A percentile compares a stretch with the other conserved stretches of the same genome.
These are phyloP conservation scores for Coccinonectria pachysandricola DNA, from an alignment of 2,329 filamentous ascomycete genomes.

Conservation along the genomic window DNA sequence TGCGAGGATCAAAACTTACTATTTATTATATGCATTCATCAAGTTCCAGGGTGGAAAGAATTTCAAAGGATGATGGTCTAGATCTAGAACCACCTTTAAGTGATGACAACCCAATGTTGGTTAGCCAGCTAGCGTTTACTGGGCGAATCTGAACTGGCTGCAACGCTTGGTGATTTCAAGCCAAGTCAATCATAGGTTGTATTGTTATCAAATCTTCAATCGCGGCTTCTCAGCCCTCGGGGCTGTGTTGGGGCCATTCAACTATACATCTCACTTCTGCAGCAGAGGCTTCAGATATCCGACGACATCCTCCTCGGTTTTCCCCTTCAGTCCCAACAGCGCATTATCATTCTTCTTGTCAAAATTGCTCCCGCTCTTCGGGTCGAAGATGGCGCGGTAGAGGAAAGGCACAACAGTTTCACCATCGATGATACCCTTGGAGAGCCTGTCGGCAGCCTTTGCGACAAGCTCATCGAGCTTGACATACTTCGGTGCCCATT, in stretches of 20 bases:
- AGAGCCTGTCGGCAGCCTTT: slow-evolving; percentile 20
- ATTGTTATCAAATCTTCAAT: neutral
- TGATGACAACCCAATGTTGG: too few species aligned
- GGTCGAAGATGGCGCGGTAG: slow-evolving; percentile 20
- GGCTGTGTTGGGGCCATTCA: too few species aligned
- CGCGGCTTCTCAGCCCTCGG: too few species aligned
- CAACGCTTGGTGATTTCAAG: too few species aligned
- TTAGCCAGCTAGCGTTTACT: too few species aligned
- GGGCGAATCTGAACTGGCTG: too few species aligned
- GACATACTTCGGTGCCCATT: slow-evolving; percentile 33
- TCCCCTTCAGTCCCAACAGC: slow-evolving; percentile 33
- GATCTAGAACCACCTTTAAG: too few species aligned
- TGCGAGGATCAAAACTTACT: too few species aligned
- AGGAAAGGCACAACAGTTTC: slow-evolving; percentile 25
- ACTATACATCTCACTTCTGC: too few species aligned
- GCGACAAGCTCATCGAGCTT: slow-evolving; percentile 19
- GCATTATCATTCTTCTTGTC: slow-evolving; percentile 29
- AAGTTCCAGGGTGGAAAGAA: too few species aligned
- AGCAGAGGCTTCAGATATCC: slow-evolving; percentile 16
- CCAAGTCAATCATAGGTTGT: neutral
- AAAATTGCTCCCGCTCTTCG: slow-evolving; percentile 23
- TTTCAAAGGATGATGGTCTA: too few species aligned
- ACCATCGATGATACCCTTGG: slow-evolving; percentile 19
- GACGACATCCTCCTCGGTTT: slow-evolving; percentile 30
- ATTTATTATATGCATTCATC: too few species aligned